Base-by-base conservation (phyloP, 2,329 filamentous ascomycete genomes). In the Neopestalotiopsis sp. region DNA sequence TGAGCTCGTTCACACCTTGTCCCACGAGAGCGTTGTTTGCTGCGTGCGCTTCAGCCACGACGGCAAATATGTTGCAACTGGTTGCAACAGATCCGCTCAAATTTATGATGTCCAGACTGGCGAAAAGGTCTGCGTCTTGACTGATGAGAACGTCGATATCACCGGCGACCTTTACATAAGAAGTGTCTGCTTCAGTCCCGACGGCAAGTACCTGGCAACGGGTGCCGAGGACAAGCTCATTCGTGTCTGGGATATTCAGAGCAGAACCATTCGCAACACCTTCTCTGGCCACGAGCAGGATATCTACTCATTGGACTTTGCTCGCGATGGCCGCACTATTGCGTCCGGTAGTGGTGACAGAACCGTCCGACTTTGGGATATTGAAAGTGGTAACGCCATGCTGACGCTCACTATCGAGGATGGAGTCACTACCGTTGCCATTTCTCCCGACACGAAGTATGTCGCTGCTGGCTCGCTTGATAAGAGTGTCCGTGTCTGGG, bases 271-370 rank as follows among this genome's bases (percentile, higher is more conserved):
- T 78, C 93, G 94, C 76, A 94, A 96, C 78, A 94, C 94, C 52
- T 98, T 99, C 82, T 88, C 91, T n/a, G 96, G 96, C 30, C 96
- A 99, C 81, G 96, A 99, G 81, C 95, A 99, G 81, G 96, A 99
- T 74, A 99, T 99, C 72, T 98, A 98, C 82, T 97, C 94, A 4
- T 86, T 98, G 4, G 96, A 98, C 81, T 99, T 97, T 81, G 93
- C 95, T 40, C 91, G 94, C 57, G 97, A 98, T 75, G 95, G 95
- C 49, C 92, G 94, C 67, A 94, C 94, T 69, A 98, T 99, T 75
- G 96, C 95, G 5, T 98, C 96, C 7, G 96, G 96, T 61, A 97
- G 94, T 79, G 96, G 96, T 68, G 96, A 99, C 76, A 88, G 96
- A 74, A 98, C 94, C 17, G 96, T 98, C 67, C 92, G 95, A 69